These are phyloP conservation scores for Mucor circinelloides DNA, from an alignment of 371 early-diverging fungal genomes.

Conservation along the genomic window DNA sequence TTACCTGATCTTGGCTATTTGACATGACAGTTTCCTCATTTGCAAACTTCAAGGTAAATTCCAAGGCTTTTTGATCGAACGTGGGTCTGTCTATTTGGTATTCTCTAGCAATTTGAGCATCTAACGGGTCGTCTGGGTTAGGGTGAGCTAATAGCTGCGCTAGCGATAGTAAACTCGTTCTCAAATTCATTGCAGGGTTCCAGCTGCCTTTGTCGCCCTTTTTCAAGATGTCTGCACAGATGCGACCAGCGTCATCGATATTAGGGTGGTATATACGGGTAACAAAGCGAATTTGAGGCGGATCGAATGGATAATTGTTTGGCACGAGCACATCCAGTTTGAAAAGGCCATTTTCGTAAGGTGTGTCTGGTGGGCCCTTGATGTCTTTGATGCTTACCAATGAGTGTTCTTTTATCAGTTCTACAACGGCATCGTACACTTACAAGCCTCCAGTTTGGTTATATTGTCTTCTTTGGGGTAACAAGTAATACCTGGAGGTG, in stretches of 20 bases:
- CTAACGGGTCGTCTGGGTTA: conserved; percentile 63
- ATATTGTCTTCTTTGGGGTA: conserved; percentile 49
- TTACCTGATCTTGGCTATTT: neutral
- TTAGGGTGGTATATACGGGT: conserved; percentile 68
- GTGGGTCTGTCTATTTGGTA: conserved; percentile 37
- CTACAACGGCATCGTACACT: neutral
- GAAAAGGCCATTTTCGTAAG: conserved; percentile 55
- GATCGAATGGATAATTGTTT: conserved; percentile 50
- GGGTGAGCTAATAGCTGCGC: conserved; percentile 49
- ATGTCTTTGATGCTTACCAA: conserved; percentile 27
- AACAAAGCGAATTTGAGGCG: conserved; percentile 54
- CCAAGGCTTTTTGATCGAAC: conserved; percentile 43
- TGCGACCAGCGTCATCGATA: conserved; percentile 54
- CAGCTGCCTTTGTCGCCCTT: conserved; percentile 51
- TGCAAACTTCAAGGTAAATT: conserved; percentile 41
- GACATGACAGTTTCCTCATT: conserved; percentile 1
- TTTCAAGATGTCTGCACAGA: conserved; percentile 60
- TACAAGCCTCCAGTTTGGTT: conserved; percentile 48
- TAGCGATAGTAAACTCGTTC: conserved; percentile 45
- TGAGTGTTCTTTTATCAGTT: neutral
- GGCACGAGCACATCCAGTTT: conserved; percentile 48
- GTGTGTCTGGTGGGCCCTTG: conserved; percentile 56
- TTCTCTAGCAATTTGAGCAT: conserved; percentile 54
- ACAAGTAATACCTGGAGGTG: conserved; percentile 53
- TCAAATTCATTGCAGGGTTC: conserved; percentile 53